These are phyloP conservation scores for Catunica adiposa DNA, from an alignment of 2,329 filamentous ascomycete species.

Conservation along the genomic window DNA sequence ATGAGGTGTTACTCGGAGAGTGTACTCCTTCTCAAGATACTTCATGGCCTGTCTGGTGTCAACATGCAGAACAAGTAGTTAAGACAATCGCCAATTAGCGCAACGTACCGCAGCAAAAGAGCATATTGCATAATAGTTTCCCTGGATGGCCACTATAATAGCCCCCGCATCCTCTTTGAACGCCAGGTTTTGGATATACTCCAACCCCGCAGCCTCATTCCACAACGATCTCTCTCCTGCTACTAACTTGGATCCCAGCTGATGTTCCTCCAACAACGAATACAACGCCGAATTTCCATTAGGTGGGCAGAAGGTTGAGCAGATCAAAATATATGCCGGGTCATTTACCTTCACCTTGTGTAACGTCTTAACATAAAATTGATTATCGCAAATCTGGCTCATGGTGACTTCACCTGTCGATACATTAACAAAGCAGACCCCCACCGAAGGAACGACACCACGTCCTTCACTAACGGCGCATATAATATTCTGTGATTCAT, in stretches of 20 bases:
- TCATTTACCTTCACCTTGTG: constrained; percentile 72
- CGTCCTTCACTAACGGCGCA: constrained; percentile 79
- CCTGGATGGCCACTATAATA: constrained; percentile 59
- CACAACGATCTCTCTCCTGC: constrained; percentile 57
- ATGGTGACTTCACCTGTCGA: constrained; percentile 70
- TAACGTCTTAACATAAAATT: constrained; percentile 76
- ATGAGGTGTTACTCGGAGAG: constrained; percentile 54
- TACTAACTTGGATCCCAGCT: constrained; percentile 44
- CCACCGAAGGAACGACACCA: constrained; percentile 70
- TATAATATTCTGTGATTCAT: constrained; percentile 53
- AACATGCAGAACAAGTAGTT: background rate
- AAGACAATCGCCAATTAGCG: background rate
- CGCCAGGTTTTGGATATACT: constrained; percentile 64
- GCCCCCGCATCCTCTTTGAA: constrained; percentile 66
- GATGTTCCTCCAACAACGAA: constrained; percentile 55
- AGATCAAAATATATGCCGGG: constrained; percentile 65
- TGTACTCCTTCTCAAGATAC: constrained; percentile 57
- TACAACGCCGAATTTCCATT: constrained; percentile 57
- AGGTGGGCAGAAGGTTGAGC: constrained; percentile 48
- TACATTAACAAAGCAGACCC: constrained; percentile 74
- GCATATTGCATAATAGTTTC: constrained; percentile 75
- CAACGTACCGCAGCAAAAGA: constrained; percentile 64
- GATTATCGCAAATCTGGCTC: constrained; percentile 83
- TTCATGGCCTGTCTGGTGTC: constrained; percentile 48
- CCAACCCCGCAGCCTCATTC: constrained; percentile 62